phyloP scores from a whole-genome alignment of 129 eudicot species.

The Escallonia herrerae region DNA sequence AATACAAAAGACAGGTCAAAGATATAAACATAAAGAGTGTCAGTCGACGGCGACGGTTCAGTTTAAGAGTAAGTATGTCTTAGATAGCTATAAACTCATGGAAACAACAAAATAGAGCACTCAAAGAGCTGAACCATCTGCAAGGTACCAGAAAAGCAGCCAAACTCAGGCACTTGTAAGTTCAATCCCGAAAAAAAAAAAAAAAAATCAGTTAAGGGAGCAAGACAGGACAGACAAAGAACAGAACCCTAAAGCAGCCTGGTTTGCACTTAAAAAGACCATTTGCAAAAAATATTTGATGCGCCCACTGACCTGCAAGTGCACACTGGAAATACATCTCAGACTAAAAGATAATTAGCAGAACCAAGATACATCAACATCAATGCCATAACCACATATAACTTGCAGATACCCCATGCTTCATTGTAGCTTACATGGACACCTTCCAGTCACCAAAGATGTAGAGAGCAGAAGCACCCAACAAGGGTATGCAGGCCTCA shows the following conservation, averaged over 20 bases:
- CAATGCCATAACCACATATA: neutral
- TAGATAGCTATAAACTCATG: no score
- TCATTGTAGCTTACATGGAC: slow-evolving; percentile 7
- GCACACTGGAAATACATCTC: neutral
- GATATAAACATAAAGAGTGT: no score
- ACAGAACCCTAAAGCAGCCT: neutral
- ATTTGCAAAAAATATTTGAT: neutral
- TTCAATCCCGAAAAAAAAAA: neutral
- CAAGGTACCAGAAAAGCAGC: no score
- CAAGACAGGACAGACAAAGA: neutral
- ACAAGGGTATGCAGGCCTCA: slow-evolving; percentile 5
- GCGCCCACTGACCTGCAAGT: neutral
- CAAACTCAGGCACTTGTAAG: neutral
- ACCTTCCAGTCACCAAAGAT: slow-evolving; percentile 21
- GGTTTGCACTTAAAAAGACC: neutral
- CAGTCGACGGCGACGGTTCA: no score
- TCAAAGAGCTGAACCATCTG: no score
- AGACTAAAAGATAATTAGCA: slow-evolving; percentile 1
- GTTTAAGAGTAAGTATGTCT: no score
- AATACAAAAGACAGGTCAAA: no score
- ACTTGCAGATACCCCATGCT: slow-evolving; percentile 10
- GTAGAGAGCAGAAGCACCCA: slow-evolving; percentile 16
- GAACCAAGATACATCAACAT: neutral
- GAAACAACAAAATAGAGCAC: no score
- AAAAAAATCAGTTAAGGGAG: neutral